Evolutionary conservation across 1,284 basidiomycete species (phyloP), one percentile per base, ranked within the genome.

Genomic region (Naganishia sp.): DNA sequence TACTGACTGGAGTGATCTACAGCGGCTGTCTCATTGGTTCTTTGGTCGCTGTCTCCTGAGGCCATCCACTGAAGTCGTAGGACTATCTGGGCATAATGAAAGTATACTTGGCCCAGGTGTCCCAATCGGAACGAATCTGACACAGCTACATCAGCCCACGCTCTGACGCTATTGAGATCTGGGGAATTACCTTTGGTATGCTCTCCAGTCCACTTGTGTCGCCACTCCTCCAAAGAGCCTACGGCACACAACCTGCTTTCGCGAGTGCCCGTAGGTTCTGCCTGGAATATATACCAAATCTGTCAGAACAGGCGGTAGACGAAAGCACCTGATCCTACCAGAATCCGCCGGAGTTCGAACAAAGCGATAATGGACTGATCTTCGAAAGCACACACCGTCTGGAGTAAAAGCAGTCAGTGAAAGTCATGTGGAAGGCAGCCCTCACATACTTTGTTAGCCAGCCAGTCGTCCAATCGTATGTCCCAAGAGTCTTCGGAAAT

Each of bases 321-420:
- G 10, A 39, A 39, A 39, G 35, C 35, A 10, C 35, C 4, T 39
- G 35, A 39, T 39, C 35, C 47, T 31, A 65, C 63, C 32, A 65
- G 21, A 13, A 65, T 58, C 21, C 63, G 45, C 28, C 63, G 28
- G 13, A 65, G 39, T 17, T 65, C 54, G 21, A 65, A 50, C 28
- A 65, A 46, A 1, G 63, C 63, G n/a, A 65, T 49, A 35, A 65
- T 65, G 6, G 63, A 65, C 23, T 39, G 46, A 32, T 65, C 63
- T 58, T 65, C 63, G 17, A 65, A 42, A 15, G 54, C 50, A 6
- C 43, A 35, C 3, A 42, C 46, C 2, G 57, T 32, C 57, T 60
- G 32, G 1, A 25, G 7, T 28, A 5, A 5, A 28, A 28, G 28
- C 28, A 28, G 28, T 39, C 35, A 39, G 35, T 39, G 7, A 9